A percentile compares a stretch with the other conserved stretches of the same genome.
Conservation (phyloP, 192 early-diverging fungal species). For the Coemansia sp. region DNA sequence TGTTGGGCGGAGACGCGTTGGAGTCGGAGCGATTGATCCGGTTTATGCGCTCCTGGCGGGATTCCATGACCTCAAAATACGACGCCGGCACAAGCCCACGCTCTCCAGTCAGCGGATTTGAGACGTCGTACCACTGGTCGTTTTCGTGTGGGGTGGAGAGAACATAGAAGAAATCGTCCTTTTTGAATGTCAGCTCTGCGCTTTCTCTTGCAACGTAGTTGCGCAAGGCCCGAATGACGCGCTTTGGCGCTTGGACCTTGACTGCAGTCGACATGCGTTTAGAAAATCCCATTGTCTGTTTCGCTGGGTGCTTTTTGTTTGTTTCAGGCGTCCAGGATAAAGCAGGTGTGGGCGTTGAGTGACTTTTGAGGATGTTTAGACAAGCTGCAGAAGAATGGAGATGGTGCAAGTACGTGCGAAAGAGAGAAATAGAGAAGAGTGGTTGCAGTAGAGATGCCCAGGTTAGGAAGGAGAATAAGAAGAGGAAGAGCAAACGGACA, state of each 20-base stretch:
- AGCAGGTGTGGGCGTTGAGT: too few relatives aligned
- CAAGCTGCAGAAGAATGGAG: not conserved
- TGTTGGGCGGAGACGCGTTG: constrained; percentile 25
- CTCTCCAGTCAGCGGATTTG: constrained; percentile 69
- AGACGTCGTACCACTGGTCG: constrained; percentile 74
- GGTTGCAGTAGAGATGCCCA: too few relatives aligned
- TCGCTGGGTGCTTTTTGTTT: not conserved
- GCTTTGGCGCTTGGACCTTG: constrained; percentile 60
- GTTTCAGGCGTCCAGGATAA: too few relatives aligned
- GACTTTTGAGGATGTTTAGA: not conserved
- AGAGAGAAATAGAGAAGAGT: not conserved
- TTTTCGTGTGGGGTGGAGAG: constrained; percentile 64
- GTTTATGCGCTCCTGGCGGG: constrained; percentile 52
- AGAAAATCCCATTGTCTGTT: constrained; percentile 23
- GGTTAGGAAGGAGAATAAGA: not conserved
- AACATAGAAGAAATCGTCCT: constrained; percentile 79
- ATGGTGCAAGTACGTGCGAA: not conserved
- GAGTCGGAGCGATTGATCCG: constrained; percentile 50
- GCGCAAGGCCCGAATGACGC: constrained; percentile 71
- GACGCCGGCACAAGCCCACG: constrained; percentile 70
- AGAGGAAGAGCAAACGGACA: constrained; percentile 1
- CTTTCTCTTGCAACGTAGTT: constrained; percentile 63
- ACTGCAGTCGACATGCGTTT: constrained; percentile 39
- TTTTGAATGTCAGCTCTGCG: constrained; percentile 69
- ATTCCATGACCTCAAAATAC: constrained; percentile 69